phyloP scores from a whole-genome alignment of 108 stramenopile species.

The Skeletonema marinoi region DNA sequence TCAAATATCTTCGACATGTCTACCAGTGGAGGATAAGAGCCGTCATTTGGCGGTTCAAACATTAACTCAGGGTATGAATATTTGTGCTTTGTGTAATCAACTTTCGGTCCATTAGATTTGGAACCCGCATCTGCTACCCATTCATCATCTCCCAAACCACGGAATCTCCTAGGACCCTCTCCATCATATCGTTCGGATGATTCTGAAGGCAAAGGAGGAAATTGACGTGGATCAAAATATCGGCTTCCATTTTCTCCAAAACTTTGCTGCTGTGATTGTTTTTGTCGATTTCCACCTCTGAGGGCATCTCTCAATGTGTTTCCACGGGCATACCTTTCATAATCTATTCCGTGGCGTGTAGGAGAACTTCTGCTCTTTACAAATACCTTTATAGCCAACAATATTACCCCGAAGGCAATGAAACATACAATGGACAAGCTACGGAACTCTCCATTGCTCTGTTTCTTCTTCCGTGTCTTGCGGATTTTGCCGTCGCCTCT shows the following conservation, averaged over 20 bases:
- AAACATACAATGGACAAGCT: not conserved
- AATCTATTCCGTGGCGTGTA: not conserved
- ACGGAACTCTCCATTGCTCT: not conserved
- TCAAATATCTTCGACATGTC: conserved; percentile 62
- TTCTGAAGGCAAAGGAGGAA: conserved; percentile 41
- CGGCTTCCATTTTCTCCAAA: conserved; percentile 21
- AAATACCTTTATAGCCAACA: not conserved
- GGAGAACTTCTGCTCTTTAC: not conserved
- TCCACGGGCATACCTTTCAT: conserved; percentile 19
- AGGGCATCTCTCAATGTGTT: conserved; percentile 34
- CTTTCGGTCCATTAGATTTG: conserved; percentile 40
- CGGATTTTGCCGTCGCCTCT: not conserved
- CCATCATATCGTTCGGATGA: conserved; percentile 20
- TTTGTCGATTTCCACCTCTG: not conserved
- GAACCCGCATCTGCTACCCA: conserved; percentile 27
- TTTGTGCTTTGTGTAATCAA: conserved; percentile 68
- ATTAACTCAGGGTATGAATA: conserved; percentile 66
- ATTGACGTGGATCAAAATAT: conserved; percentile 44
- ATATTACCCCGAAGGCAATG: not conserved
- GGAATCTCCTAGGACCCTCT: conserved; percentile 8
- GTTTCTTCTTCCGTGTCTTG: not conserved
- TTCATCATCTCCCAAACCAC: conserved; percentile 43
- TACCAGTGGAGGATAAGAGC: conserved; percentile 68
- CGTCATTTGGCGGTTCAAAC: conserved; percentile 51
- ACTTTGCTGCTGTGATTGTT: conserved; percentile 1